Conservation (phyloP, 2,329 filamentous ascomycete species). For the Nemania sp. region DNA sequence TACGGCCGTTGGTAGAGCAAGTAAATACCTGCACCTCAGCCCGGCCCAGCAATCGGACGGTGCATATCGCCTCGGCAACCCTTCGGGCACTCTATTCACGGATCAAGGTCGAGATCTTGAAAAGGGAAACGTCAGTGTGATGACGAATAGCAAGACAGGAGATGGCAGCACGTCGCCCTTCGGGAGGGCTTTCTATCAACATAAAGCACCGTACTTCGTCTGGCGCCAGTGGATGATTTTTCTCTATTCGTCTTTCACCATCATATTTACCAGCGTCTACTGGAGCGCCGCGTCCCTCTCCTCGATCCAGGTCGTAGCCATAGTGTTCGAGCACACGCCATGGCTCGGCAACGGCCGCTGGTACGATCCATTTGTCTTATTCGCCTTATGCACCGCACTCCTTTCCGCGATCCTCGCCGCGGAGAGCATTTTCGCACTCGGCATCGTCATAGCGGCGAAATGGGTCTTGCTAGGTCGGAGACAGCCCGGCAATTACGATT, state of each 20-base stretch:
- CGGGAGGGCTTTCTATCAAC: conserved; percentile 59
- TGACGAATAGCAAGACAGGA: not conserved
- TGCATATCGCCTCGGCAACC: not conserved
- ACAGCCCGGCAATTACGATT: conserved; percentile 58
- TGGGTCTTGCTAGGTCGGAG: conserved; percentile 58
- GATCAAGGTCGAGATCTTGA: not conserved
- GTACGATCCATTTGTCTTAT: conserved; percentile 42
- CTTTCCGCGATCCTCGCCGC: conserved; percentile 49
- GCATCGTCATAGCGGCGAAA: conserved; percentile 52
- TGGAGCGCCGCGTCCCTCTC: conserved; percentile 57
- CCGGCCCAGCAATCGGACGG: not conserved
- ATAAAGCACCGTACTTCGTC: conserved; percentile 55
- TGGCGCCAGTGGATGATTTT: conserved; percentile 53
- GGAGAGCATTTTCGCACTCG: conserved; percentile 50
- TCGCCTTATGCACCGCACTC: conserved; percentile 45
- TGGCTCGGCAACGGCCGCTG: conserved; percentile 10
- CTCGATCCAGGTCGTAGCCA: conserved; percentile 48
- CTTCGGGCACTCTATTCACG: not conserved
- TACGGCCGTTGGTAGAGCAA: not conserved
- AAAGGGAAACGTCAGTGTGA: not conserved
- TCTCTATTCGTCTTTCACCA: conserved; percentile 53
- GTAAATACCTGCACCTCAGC: not conserved
- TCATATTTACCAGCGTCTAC: conserved; percentile 52
- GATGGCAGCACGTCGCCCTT: conserved; percentile 46
- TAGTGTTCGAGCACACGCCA: conserved; percentile 27